phyloP scores from a whole-genome alignment of 352 stramenopile genomes.

The Blastocystis sp. region DNA sequence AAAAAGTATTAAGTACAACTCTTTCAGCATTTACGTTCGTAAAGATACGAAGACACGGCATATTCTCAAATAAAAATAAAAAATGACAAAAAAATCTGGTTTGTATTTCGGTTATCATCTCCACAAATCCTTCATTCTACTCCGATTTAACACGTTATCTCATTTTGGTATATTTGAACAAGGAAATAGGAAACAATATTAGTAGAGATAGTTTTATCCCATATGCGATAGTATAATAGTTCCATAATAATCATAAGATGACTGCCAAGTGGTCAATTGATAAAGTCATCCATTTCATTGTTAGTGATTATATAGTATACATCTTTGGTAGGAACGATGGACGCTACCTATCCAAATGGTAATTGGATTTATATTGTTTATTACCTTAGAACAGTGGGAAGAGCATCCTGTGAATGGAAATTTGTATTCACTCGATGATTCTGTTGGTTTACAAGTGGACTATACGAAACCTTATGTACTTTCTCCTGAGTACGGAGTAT shows the following conservation, averaged over 20 bases:
- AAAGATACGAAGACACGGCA: conserved; percentile 56
- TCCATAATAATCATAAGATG: no score
- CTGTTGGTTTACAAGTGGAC: not conserved
- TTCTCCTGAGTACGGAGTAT: not conserved
- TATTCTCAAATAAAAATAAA: not conserved
- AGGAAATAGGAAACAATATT: no score
- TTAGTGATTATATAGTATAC: no score
- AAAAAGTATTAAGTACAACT: not conserved
- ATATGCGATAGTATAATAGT: no score
- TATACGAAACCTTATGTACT: not conserved
- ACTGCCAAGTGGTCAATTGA: no score
- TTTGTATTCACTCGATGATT: not conserved
- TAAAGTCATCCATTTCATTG: no score
- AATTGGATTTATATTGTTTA: not conserved
- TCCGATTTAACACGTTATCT: no score
- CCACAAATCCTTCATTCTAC: no score
- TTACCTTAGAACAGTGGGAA: not conserved
- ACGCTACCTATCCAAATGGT: not conserved
- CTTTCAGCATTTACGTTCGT: conserved; percentile 45
- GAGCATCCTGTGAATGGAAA: not conserved
- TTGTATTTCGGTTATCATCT: no score
- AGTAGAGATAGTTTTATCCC: no score
- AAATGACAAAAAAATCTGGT: not conserved
- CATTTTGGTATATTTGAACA: no score
- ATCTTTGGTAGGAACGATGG: not conserved